Evolutionary conservation across 164 flowering plant genomes (phyloP), one percentile per base, ranked within the genome.

Genomic region (Saururus chinensis): DNA sequence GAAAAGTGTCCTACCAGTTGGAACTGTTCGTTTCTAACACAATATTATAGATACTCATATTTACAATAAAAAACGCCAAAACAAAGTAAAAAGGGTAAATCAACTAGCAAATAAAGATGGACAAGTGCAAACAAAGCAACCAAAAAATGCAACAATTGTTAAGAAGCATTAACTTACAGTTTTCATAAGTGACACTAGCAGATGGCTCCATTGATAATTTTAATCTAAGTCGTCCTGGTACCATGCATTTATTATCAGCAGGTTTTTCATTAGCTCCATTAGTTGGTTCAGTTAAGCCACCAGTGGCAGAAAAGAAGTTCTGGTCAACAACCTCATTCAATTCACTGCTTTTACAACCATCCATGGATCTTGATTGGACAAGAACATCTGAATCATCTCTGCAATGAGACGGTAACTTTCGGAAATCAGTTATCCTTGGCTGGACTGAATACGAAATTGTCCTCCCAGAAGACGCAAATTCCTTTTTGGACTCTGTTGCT

Each of bases 401-500:
- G 66, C 67, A 64, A 66, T 65, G 78, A 48, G 77, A 67, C 48
- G 78, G 66, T 55, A 75, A 68, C 76, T 76, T 88, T 20, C 82
- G 84, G 19, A 72, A 59, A 54, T 83, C 89, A 63, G 78, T 62
- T 53, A 74, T 40, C 71, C 74, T 93, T 48, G 93, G 62, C 66
- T 79, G 87, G 71, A 79, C 67, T 57, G 82, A 68, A 24, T 72
- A 75, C 42, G 86, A 79, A 74, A 74, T 68, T 40, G 84, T 60
- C 80, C 83, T 88, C 55, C 77, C 87, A 65, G 70, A 61, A 40
- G 63, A 51, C 45, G 66, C 59, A 59, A 66, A 68, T 69, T 93
- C 97, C 76, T 75, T 86, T 71, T 80, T 84, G 66, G 77, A 73
- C 62, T 93, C 97, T 63, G 81, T 65, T 23, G 21, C 19, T 42